Evolutionary conservation across 441 rosid species (phyloP), one percentile per base, ranked within the genome.

Genomic region (Raphanus hybrid): DNA sequence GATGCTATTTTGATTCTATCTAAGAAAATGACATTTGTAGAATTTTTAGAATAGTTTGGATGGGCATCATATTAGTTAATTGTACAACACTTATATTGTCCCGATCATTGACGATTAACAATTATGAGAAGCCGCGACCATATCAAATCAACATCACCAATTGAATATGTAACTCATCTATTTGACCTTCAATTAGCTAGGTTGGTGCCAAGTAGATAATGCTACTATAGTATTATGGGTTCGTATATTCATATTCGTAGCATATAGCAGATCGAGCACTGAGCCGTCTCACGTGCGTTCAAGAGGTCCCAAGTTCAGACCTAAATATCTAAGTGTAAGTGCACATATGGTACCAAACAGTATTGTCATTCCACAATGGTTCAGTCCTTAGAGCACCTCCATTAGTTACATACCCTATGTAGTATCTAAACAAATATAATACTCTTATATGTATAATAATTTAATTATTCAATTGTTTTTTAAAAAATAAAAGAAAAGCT

Each of bases 41-140:
- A 34, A 32, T 3, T 37, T 29, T 27, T 2, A 3, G 1, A n/a
- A 12, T 60, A 29, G 3, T 59, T 12, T 48, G 11, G 23, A 48
- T 66, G 34, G 18, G n/a, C 35, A 29, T 23, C 45, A 66, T 67
- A 20, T 61, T n/a, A 75, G 58, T 69, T n/a, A 75, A 48, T 69
- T 70, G 59, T 70, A 64, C 58, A 54, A 63, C 60, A 70, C 60
- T 70, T 20, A 62, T 18, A 5, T 64, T 52, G 70, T 76, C 70
- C 27, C 64, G 74, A 37, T 76, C 80, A 76, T 63, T 15, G 65
- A 70, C 70, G 15, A 15, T 37, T 14, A 37, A 15, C 61, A 68
- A 23, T 35, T 2, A 26, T 5, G 64, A 76, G 62, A 29, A 67
- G 29, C 43, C 52, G 69, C 2, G 5, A 62, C 41, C 10, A 35